These are phyloP conservation scores for Flaveria brownii DNA, from an alignment of 129 eudicot species.

Conservation along the genomic window DNA sequence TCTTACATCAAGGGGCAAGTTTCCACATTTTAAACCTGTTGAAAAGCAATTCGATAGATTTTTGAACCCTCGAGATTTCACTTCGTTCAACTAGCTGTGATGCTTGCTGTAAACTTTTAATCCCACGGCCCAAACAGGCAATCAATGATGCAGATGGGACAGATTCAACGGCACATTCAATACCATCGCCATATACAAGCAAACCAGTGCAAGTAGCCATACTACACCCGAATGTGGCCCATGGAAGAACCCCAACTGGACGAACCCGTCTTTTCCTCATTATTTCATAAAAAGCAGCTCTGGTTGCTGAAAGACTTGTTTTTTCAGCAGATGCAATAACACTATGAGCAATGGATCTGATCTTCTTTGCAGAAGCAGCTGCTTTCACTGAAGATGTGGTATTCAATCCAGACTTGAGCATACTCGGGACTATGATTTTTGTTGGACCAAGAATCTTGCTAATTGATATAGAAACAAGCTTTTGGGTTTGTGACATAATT, in stretches of 20 bases:
- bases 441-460: too few species aligned
- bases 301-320: slow-evolving; percentile 84
- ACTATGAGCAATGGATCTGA: slow-evolving; percentile 71
- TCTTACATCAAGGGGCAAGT: too few species aligned
- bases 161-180: slow-evolving; percentile 88
- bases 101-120: slow-evolving; percentile 68
- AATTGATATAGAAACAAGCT: too few species aligned
- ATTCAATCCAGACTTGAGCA: too few species aligned
- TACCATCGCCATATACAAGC: slow-evolving; percentile 71
- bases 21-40: too few species aligned
- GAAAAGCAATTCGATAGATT: slow-evolving; percentile 2
- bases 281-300: slow-evolving; percentile 88
- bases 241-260: slow-evolving; percentile 38
- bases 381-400: slow-evolving; percentile 42
- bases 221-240: slow-evolving; percentile 70
- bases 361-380: slow-evolving; percentile 74
- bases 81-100: slow-evolving; percentile 46
- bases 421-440: too few species aligned
- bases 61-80: slow-evolving; percentile 41
- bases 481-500: too few species aligned
- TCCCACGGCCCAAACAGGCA: slow-evolving; percentile 91
- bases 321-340: slow-evolving; percentile 78
- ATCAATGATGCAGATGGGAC: slow-evolving; percentile 29
- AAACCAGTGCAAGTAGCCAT: slow-evolving; percentile 64
- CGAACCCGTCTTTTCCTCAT: slow-evolving; percentile 58